phyloP scores from a whole-genome alignment of 1,139 yeast genomes.

The Saccharomycopsis phalli region DNA sequence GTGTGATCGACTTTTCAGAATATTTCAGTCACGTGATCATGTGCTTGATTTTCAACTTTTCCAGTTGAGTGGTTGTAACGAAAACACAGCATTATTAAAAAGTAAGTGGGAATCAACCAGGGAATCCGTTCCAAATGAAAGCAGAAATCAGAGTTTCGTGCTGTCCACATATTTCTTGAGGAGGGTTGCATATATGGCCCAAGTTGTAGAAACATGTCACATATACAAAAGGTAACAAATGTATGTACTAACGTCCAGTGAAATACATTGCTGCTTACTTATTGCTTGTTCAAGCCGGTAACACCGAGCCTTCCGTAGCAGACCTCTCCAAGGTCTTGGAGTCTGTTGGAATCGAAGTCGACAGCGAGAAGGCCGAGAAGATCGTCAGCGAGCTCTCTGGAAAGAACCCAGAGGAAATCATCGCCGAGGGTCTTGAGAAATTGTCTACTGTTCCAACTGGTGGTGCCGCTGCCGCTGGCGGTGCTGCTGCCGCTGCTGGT shows the following conservation, averaged over 20 bases:
- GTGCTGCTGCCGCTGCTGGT: conserved; percentile 59
- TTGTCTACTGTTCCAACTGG: conserved; percentile 97
- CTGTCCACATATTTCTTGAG: no score
- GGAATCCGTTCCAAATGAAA: no score
- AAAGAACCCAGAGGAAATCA: conserved; percentile 83
- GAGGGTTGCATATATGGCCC: no score
- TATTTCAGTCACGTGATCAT: not conserved
- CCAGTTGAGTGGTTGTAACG: not conserved
- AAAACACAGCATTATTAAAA: no score
- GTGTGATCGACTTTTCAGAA: not conserved
- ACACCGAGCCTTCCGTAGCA: conserved; percentile 83
- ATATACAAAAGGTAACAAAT: no score
- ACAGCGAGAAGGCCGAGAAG: conserved; percentile 76
- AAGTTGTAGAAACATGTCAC: no score
- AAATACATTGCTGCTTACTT: conserved; percentile 90
- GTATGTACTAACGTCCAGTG: conserved; percentile 35
- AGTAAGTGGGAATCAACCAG: no score
- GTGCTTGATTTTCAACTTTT: not conserved
- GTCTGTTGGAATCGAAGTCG: conserved; percentile 94
- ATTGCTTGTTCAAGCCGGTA: conserved; percentile 80
- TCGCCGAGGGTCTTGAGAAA: conserved; percentile 93
- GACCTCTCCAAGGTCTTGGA: conserved; percentile 85
- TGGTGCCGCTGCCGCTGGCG: conserved; percentile 81
- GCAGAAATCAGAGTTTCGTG: no score
- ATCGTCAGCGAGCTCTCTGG: conserved; percentile 91